Base-by-base conservation (phyloP, 345 rosid genomes). In the Orychophragmus violaceus region DNA sequence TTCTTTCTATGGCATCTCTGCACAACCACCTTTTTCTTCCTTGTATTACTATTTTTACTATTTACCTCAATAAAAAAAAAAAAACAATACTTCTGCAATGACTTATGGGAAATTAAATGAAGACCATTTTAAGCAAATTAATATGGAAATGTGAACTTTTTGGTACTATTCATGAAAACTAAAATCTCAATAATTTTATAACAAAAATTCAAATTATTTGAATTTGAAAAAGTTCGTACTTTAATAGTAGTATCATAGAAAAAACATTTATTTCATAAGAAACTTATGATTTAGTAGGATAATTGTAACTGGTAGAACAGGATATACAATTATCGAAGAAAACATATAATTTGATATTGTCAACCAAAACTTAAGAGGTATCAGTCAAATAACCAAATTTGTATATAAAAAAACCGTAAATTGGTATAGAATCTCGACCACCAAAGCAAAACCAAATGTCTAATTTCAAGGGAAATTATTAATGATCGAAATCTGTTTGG, bases 1-100 rank as follows among this genome's bases (percentile, higher is more conserved):
- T 64, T 53, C 76, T 64, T 64, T 28, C 59, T 72, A 39, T 72
- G 59, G 42, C 65, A 54, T 64, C 65, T 71, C 44, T 72, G 65
- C 65, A 57, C 59, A 53, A 46, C 70, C 21, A 59, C 36, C 59
- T 57, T 36, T 72, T 64, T 33, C 16, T 55, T 39, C 32, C 8
- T 30, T 25, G 2, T 48, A 53, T 35, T 49, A 49, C 5, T 61
- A 48, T 59, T 56, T 5, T 51, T 21, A 37, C 24, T 55, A 25
- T 27, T 35, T 58, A 7, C 14, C 37, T 52, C 62, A 22, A 11
- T 22, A 14, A 60, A 16, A 25, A n/a, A 21, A 55, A 19, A 48
- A 4, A 27, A 39, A 8, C 0, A 21, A 8, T 44, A 61, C 19
- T 41, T 29, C 52, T 60, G 11, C 53, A 27, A 44, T 27, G 17